A percentile compares a stretch with the other conserved stretches of the same genome.
These are phyloP conservation scores for Aureobasidium melanogenum DNA, from an alignment of 2,329 filamentous ascomycete species.

Conservation along the genomic window DNA sequence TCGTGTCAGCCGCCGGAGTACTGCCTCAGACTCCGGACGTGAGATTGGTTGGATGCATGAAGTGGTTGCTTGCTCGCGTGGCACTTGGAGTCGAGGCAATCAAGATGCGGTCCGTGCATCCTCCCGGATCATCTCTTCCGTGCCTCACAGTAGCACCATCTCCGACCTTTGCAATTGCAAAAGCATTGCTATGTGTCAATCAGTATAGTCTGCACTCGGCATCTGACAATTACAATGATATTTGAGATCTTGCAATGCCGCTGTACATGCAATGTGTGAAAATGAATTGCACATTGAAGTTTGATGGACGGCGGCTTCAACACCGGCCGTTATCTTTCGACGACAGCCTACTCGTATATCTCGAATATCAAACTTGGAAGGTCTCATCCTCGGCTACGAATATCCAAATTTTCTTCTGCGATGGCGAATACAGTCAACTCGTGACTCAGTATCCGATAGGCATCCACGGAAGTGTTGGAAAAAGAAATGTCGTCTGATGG, in stretches of 20 bases:
- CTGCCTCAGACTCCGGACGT: neutral
- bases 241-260: neutral
- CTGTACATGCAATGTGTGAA: neutral
- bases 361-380: too few relatives aligned
- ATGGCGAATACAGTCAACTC: neutral
- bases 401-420: neutral
- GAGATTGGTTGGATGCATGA: neutral
- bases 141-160: neutral
- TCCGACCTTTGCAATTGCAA: neutral
- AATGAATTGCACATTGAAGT: neutral
- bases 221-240: neutral
- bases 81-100: neutral
- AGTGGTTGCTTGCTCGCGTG: neutral
- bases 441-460: neutral
- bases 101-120: neutral
- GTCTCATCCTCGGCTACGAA: neutral
- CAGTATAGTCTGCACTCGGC: neutral
- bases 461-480: neutral
- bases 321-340: neutral
- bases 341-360: neutral
- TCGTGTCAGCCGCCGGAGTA: neutral
- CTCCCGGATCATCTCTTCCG: neutral
- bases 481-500: neutral
- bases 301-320: neutral
- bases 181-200: neutral